Conservation (phyloP, 2,329 filamentous ascomycete species). For the Apiospora hydei region DNA sequence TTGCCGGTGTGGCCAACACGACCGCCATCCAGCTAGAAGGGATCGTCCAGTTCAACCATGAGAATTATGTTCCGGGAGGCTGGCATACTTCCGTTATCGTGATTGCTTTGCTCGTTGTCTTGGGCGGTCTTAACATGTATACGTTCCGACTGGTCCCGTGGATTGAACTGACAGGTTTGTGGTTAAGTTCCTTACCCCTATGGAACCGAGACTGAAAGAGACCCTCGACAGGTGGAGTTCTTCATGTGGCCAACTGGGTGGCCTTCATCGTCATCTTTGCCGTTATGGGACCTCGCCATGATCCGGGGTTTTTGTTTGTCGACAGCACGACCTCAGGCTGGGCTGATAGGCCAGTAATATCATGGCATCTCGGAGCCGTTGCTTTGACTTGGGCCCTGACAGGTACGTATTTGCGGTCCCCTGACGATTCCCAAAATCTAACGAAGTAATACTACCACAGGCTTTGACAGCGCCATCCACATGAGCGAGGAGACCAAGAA, state of each 20-base stretch:
- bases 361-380: background rate
- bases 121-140: constrained; percentile 4
- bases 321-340: constrained; percentile 1
- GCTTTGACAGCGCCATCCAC: constrained; percentile 56
- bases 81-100: constrained; percentile 1
- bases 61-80: background rate
- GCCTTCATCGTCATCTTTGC: constrained; percentile 16
- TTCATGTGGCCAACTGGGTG: constrained; percentile 10
- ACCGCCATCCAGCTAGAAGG: constrained; percentile 4
- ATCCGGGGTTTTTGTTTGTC: background rate
- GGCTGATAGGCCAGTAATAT: background rate
- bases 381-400: background rate
- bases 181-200: too few species aligned
- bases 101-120: background rate
- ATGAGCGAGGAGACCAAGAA: constrained; percentile 54
- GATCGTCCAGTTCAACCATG: constrained; percentile 1
- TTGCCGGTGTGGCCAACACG: constrained; percentile 10
- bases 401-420: background rate
- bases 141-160: constrained; percentile 4
- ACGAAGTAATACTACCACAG: constrained; percentile 32
- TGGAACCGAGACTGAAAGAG: background rate
- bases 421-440: background rate
- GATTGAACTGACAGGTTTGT: constrained; percentile 1
- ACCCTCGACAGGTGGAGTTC: background rate
- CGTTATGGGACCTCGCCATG: background rate